Base-by-base conservation (phyloP, 441 rosid genomes). In the Corymbia citriodora region DNA sequence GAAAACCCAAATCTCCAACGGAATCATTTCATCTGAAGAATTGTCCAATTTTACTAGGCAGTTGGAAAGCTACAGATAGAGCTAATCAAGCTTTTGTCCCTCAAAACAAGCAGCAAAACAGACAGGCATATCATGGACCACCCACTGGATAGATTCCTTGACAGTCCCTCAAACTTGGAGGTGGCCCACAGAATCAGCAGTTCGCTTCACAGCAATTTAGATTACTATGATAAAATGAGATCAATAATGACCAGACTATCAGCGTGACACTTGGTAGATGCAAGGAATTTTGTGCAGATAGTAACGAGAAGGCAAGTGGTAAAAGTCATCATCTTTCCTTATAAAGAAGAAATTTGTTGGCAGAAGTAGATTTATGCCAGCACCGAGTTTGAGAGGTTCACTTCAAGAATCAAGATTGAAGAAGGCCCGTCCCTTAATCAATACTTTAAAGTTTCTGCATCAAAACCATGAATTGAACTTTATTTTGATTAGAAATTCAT, bases 131-230 rank as follows among this genome's bases (percentile, higher is more conserved):
- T 61, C 29, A 27, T 50, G 5, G 88, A 82, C 49, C 79, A 55
- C 45, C 90, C 74, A 29, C 29, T 82, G 54, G 81, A 89, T 36
- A 65, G 63, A 72, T 88, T 88, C 54, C 86, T 88, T 9, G 70
- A 63, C 86, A 68, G 89, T 82, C 89, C 89, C 21, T 88, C 89
- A 7, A 88, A 86, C 89, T 88, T 88, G 53, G 89, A 88, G 33
- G 86, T 88, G 12, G 89, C 68, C 52, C 85, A 11, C 15, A 59
- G 29, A 55, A 55, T 55, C 49, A 52, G 63, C 82, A 21, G 82
- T 48, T 53, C 48, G 18, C 27, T 89, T 48, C 31, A 52, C 27
- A 59, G 70, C 49, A 57, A 81, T 12, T 88, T 52, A 17, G 85
- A 88, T 52, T 85, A 88, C 57, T 55, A 8, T 55, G 36, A 25